Evolutionary conservation across 1,139 yeast species (phyloP), one percentile per base, ranked within the genome.

Genomic region (Yamadazyma triangularis): DNA sequence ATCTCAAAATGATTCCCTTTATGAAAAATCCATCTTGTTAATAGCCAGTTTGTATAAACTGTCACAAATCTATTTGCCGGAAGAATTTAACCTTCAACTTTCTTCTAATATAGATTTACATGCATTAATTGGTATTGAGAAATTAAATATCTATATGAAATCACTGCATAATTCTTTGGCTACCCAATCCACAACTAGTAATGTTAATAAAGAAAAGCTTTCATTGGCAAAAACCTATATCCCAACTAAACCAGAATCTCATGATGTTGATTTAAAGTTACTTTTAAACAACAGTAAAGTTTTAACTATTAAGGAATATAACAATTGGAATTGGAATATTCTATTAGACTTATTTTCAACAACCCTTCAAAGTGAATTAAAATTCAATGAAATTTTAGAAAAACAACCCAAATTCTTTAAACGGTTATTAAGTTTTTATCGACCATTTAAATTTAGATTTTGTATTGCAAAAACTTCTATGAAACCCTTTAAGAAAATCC

Each of bases 371-470:
- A 82, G 78, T 44, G 82, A 87, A 0, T 73, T 68, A 41, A 61
- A 88, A 28, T 67, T 93, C 31, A 95, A 87, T 20, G 98, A 91
- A 39, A 64, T 84, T 0, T 65, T 79, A 24, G 82, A 75, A 42
- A 82, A 85, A 8, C 83, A 53, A 29, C 73, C 97, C 0, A 89
- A 88, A 48, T 87, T 91, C 47, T 70, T 89, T 54, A 89, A 91
- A 49, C 63, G 96, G 34, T 55, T 91, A 20, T 58, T 89, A 47
- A 84, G 95, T 3, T 93, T 91, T 51, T 91, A 80, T 51, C 69
- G 97, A 29, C 98, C 99, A 0, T 83, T 89, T 58, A 88, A 91
- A 53, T 79, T 80, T 48, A 61, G 96, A 35, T 91, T 87, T 53
- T 81, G 95, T 8, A 74, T 74, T 12, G 66, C 60, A 9, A 31